Base-by-base conservation (phyloP, 2,329 filamentous ascomycete genomes). In the Phyllosticta citriasiana region DNA sequence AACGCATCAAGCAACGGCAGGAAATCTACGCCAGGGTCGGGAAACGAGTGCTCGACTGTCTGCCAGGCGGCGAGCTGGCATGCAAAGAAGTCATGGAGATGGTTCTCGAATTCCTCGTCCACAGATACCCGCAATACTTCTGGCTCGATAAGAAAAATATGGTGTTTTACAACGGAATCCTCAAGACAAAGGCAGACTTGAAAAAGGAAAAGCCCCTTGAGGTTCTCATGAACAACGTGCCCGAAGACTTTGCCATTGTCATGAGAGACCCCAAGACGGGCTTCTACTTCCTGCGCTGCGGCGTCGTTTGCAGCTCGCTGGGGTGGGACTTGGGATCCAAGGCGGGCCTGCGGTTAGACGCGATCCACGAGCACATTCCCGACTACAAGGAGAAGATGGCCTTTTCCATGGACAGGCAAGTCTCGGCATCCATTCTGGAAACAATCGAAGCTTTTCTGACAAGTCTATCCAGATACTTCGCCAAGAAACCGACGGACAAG, bases 41-140 rank as follows among this genome's bases (percentile, higher is more conserved):
- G 1, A 78, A 79, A 9, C 74, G 77, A 3, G 84, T 95, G 1
- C 79, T 94, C 1, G 81, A 87, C 61, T 79, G 80, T 33, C 78
- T 92, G 0, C 88, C 89, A 0, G 89, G 89, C 1, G 87, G 87
- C 0, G 88, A 94, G 67, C 77, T 94, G 0, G 90, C 86, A 0
- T 90, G 87, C 70, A 91, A 91, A 69, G 91, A 96, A 68, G 77
- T 94, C 5, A 92, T 94, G 89, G 91, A 96, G 72, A 91, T 93
- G 84, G 81, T 80, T 2, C 66, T 96, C 3, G 88, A 93, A 65
- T 95, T 93, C 66, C 74, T 93, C n/a, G 88, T 84, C 63, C 80
- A 84, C 3, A 81, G 90, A 3, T 95, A 95, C 68, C 90, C 91
- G 0, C 81, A 85, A 5, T 85, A 88, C 66, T 96, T 96, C 71